Base-by-base conservation (phyloP, 257 asterid species). In the Solanum chmielewskii region DNA sequence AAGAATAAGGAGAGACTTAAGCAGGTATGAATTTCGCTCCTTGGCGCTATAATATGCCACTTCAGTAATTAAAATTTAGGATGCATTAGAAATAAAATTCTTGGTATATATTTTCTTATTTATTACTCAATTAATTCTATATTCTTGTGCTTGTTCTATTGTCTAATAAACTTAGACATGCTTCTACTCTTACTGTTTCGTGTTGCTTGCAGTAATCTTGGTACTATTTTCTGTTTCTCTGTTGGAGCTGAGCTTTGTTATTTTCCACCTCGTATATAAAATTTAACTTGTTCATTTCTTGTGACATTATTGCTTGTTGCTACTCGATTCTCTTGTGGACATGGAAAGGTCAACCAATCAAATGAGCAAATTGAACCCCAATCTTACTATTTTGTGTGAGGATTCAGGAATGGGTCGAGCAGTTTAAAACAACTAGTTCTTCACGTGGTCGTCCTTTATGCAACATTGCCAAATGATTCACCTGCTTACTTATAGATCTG, bases 1-100 rank as follows among this genome's bases (percentile, higher is more conserved):
- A 81, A 88, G 91, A 91, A 87, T 77, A 94, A 87, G 87, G 89
- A 91, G 93, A 93, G 98, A 87, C 89, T 88, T 75, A 90, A 92
- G 88, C 98, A 96, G 98, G 99, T 96, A 90, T 23, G 45, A 29
- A 18, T 89, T 87, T 88, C 31, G 20, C 69, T 88, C 80, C 8
- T 49, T 10, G 21, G 37, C 45, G 21, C 70, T 49, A 16, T 49
- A 76, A 29, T 81, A 31, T 21, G 9, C 85, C 85, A 18, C 66
- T 29, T 49, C n/a, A 2, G 45, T 49, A 18, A 31, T 81, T 6
- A 27, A 75, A 27, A 2, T 47, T 47, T 6, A 6, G 69, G 20
- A 81, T 49, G 69, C 45, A 29, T 10, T 81, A 47, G 66, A 52
- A 49, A 21, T 49, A 44, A 49, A 47, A 81, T 47, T 56, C 27